Evolutionary conservation across 805 yeast species (phyloP).

Genomic region (Nakazawaea holstii): DNA sequence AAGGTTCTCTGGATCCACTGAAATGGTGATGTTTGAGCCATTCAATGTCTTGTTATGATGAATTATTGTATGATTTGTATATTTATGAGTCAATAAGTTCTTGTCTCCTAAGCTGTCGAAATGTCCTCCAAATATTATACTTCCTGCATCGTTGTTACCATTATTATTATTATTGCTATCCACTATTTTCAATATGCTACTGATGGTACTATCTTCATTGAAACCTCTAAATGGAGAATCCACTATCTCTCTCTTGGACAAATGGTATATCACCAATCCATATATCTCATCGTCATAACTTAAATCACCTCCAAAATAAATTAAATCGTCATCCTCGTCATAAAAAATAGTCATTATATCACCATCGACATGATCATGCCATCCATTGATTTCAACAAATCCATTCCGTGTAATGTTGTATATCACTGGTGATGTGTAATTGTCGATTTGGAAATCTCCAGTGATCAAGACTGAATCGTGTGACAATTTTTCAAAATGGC

Average conservation of each 20-base stretch:
- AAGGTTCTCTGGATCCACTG: constrained; percentile 52
- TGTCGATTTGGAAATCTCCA: constrained; percentile 4
- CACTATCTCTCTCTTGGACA: constrained; percentile 31
- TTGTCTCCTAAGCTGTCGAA: constrained; percentile 58
- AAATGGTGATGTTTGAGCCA: constrained; percentile 32
- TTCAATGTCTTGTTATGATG: constrained; percentile 18
- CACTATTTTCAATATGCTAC: constrained; percentile 50
- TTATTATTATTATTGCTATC: constrained; percentile 17
- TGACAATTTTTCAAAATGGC: background rate
- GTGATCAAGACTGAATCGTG: constrained; percentile 1
- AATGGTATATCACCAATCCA: constrained; percentile 65
- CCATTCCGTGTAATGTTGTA: background rate
- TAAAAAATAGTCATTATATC: constrained; percentile 39
- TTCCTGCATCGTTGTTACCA: constrained; percentile 30
- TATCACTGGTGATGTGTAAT: constrained; percentile 5
- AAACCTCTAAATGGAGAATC: constrained; percentile 75
- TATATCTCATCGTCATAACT: constrained; percentile 38
- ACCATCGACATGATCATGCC: constrained; percentile 29
- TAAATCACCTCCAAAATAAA: constrained; percentile 82
- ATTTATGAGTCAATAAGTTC: constrained; percentile 33
- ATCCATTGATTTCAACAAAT: constrained; percentile 10
- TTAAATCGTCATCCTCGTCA: constrained; percentile 38
- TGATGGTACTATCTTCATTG: constrained; percentile 49
- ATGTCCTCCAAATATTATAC: constrained; percentile 74
- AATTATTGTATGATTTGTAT: constrained; percentile 15